Evolutionary conservation across 441 rosid genomes (phyloP).

Genomic region (Gossypium davidsonii): DNA sequence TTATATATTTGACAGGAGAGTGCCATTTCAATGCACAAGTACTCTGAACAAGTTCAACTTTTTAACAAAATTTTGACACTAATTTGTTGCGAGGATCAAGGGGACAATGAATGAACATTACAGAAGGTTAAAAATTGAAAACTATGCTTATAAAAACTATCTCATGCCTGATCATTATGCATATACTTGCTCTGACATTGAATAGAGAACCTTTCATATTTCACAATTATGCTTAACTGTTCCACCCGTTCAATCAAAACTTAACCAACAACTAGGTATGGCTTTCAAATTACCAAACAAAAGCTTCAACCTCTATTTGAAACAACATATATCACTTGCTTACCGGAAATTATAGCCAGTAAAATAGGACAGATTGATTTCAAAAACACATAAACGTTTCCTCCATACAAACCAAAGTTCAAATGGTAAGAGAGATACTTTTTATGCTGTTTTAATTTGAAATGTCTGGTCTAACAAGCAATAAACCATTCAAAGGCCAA

Average conservation of each 20-base stretch:
- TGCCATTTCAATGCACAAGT: background rate
- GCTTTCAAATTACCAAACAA: background rate
- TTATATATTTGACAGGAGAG: background rate
- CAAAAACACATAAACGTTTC: background rate
- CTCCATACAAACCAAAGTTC: background rate
- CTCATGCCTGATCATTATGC: background rate
- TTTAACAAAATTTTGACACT: background rate
- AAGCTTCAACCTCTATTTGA: background rate
- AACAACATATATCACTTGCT: background rate
- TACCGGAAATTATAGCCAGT: background rate
- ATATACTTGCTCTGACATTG: background rate
- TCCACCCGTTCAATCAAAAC: conserved; percentile 5
- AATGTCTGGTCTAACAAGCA: background rate
- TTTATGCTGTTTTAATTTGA: background rate
- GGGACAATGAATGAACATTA: background rate
- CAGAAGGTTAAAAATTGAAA: background rate
- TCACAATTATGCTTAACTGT: background rate
- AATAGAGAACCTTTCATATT: background rate
- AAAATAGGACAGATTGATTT: background rate
- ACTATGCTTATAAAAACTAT: background rate
- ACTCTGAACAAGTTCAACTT: background rate
- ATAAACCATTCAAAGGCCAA: background rate
- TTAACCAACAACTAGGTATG: background rate
- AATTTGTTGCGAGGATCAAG: background rate
- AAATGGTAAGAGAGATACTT: background rate